Conservation (phyloP, 139 green algal species). For the Chlorella sp. region DNA sequence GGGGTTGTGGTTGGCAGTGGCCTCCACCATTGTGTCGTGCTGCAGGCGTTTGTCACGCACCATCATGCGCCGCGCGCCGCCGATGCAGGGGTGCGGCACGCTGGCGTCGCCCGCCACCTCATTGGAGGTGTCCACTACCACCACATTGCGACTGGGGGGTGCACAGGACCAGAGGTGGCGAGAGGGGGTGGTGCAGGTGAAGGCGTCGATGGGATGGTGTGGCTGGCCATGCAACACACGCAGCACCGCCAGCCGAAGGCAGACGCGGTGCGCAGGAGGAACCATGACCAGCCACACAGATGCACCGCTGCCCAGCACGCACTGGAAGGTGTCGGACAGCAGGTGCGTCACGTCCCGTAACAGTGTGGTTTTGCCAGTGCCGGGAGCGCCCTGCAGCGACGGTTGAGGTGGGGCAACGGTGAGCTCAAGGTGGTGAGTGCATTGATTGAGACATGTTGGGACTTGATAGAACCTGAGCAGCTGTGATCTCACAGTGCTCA, state of each 20-base stretch:
- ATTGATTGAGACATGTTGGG: too few species aligned
- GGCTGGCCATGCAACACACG: too few species aligned
- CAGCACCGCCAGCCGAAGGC: too few species aligned
- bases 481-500: too few species aligned
- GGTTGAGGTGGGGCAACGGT: not conserved
- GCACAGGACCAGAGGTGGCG: not conserved
- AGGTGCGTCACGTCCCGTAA: slow-evolving; percentile 80
- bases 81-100: slow-evolving; percentile 76
- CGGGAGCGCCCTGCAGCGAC: slow-evolving; percentile 41
- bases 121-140: slow-evolving; percentile 95
- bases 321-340: slow-evolving; percentile 55
- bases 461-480: too few species aligned
- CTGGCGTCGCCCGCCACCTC: slow-evolving; percentile 94
- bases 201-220: too few species aligned
- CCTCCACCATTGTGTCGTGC: slow-evolving; percentile 80
- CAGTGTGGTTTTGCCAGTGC: slow-evolving; percentile 89
- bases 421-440: too few species aligned
- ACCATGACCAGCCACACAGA: too few species aligned
- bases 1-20: slow-evolving; percentile 93
- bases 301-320: not conserved
- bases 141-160: slow-evolving; percentile 52
- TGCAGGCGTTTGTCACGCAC: slow-evolving; percentile 52
- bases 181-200: too few species aligned
- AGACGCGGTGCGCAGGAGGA: too few species aligned
- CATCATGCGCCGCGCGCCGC: slow-evolving; percentile 68